These are phyloP conservation scores for Aleurites moluccanus DNA, from an alignment of 441 rosid species.

Conservation along the genomic window DNA sequence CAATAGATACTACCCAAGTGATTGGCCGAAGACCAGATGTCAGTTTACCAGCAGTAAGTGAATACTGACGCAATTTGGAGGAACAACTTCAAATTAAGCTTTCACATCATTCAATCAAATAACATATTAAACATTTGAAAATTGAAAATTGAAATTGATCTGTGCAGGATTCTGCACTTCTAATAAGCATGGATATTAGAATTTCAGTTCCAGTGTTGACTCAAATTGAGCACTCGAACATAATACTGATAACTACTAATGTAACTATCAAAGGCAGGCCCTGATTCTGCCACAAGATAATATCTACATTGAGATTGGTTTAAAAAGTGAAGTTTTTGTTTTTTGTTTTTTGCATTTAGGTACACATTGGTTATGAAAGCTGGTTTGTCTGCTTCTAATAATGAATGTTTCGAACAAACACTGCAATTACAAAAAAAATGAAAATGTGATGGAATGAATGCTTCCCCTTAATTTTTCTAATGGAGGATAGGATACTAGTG, in stretches of 20 bases:
- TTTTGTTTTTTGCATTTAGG: not conserved
- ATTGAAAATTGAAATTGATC: not conserved
- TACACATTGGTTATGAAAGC: not conserved
- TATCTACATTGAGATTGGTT: not conserved
- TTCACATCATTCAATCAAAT: constrained; percentile 2
- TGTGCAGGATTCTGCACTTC: not conserved
- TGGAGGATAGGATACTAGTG: not conserved
- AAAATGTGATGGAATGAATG: not conserved
- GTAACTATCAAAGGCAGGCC: not conserved
- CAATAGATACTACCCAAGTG: constrained; percentile 65
- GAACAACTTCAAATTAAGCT: constrained; percentile 11
- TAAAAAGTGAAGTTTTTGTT: not conserved
- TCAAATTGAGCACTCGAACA: constrained; percentile 5
- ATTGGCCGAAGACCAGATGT: constrained; percentile 73
- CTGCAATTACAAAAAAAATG: not conserved
- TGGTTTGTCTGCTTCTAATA: not conserved
- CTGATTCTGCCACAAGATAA: not conserved
- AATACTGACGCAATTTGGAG: constrained; percentile 51
- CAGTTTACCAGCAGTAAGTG: constrained; percentile 71
- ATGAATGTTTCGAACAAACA: not conserved
- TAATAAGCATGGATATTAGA: constrained; percentile 1
- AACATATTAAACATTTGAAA: not conserved
- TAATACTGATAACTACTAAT: not conserved
- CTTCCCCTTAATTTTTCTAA: not conserved
- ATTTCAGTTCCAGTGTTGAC: not conserved